These are phyloP conservation scores for Nakataea oryzae DNA, from an alignment of 2,329 filamentous ascomycete genomes.

Conservation along the genomic window DNA sequence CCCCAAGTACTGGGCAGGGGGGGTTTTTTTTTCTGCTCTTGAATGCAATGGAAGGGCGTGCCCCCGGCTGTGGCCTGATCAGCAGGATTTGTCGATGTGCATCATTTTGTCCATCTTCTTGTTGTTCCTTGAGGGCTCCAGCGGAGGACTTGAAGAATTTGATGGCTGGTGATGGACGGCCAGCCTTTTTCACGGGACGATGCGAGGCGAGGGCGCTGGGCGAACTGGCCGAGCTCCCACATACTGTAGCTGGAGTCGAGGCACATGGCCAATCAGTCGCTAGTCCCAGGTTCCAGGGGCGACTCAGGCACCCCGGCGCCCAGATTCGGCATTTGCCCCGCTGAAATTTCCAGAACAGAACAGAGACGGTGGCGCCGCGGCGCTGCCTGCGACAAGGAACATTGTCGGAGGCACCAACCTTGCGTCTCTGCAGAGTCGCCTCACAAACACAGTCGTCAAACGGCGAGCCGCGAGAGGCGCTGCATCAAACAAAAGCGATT, in stretches of 20 bases:
- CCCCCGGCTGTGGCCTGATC: neutral
- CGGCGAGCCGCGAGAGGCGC: too few species aligned
- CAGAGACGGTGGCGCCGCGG: neutral
- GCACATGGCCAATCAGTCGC: neutral
- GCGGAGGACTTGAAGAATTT: neutral
- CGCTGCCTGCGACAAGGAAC: neutral
- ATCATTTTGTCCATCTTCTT: neutral
- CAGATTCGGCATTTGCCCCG: neutral
- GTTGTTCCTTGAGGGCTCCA: neutral
- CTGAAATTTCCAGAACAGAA: conserved; percentile 1
- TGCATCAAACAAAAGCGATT: neutral
- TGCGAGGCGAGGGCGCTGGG: too few species aligned
- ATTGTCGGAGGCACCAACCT: neutral
- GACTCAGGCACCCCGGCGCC: neutral
- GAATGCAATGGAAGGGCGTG: neutral
- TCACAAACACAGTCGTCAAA: neutral
- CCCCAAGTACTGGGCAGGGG: too few species aligned
- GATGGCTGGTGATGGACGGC: neutral
- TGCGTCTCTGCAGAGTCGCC: neutral
- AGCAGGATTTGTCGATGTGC: neutral
- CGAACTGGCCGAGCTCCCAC: neutral
- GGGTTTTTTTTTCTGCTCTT: too few species aligned
- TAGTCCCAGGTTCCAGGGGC: neutral
- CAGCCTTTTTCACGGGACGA: neutral
- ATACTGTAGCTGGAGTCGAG: neutral